Evolutionary conservation across 768 basidiomycete species (phyloP).

Genomic region (Lactarius hengduanensis): DNA sequence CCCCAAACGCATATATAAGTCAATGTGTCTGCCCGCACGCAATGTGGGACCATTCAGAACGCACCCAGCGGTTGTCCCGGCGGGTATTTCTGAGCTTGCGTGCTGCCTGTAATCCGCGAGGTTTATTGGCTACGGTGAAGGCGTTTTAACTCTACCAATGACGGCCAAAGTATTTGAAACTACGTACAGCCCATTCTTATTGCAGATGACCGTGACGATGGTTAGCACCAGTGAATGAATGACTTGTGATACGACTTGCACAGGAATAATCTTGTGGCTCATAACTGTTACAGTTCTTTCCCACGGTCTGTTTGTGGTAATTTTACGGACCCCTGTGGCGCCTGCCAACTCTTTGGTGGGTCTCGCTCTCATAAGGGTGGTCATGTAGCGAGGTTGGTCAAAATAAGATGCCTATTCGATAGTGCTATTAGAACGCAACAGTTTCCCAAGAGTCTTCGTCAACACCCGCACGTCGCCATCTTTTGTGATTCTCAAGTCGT

Average conservation of each 20-base stretch:
- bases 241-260: too few species aligned
- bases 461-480: too few species aligned
- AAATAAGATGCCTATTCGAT: too few species aligned
- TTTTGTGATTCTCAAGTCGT: too few species aligned
- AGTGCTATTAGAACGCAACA: too few species aligned
- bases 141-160: background rate
- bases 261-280: conserved; percentile 11
- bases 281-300: conserved; percentile 45
- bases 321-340: background rate
- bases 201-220: conserved; percentile 54
- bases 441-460: too few species aligned
- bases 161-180: conserved; percentile 23
- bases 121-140: conserved; percentile 81
- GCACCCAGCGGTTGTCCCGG: conserved; percentile 95
- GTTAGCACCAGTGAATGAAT: background rate
- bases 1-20: background rate
- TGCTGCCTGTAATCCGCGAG: conserved; percentile 97
- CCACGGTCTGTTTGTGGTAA: conserved; percentile 27
- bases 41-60: conserved; percentile 30
- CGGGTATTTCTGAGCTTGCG: conserved; percentile 95
- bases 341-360: too few species aligned
- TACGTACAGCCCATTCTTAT: conserved; percentile 82
- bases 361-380: too few species aligned
- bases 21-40: background rate
- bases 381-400: too few species aligned